Conservation (phyloP, 1,139 yeast species). For the Debaryomycetaceae sp. region DNA sequence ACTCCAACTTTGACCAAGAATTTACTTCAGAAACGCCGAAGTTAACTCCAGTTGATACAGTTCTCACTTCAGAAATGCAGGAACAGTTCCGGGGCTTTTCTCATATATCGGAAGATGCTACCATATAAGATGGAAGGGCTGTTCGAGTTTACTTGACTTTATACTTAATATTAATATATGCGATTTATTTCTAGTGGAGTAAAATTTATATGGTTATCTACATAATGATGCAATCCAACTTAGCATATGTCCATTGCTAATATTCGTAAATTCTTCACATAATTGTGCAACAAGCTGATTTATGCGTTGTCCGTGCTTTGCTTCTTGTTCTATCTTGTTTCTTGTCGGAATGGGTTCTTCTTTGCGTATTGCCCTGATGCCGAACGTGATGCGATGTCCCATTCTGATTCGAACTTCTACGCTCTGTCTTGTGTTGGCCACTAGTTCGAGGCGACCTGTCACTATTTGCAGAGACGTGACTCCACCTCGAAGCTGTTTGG, state of each 20-base stretch:
- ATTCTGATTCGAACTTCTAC: too few species aligned
- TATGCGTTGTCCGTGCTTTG: neutral
- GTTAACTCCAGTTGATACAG: slow-evolving; percentile 89
- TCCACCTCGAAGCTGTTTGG: too few species aligned
- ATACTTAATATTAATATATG: neutral
- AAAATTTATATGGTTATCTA: neutral
- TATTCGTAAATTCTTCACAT: neutral
- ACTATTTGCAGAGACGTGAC: too few species aligned
- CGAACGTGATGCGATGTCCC: too few species aligned
- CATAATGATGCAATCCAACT: neutral
- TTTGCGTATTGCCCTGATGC: too few species aligned
- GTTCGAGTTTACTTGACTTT: slow-evolving; percentile 1
- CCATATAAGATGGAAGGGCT: slow-evolving; percentile 20
- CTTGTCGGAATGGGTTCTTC: too few species aligned
- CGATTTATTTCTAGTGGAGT: neutral
- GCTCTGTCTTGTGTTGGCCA: too few species aligned
- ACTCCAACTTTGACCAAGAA: slow-evolving; percentile 89
- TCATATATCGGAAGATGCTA: slow-evolving; percentile 69
- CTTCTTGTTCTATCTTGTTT: neutral
- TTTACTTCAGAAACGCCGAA: slow-evolving; percentile 95
- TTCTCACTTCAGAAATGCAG: slow-evolving; percentile 83
- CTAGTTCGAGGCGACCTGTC: too few species aligned
- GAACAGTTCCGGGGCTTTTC: slow-evolving; percentile 97
- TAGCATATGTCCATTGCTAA: too few species aligned
- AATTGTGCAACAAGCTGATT: slow-evolving; percentile 1